Evolutionary conservation across 1,284 basidiomycete species (phyloP).

Genomic region (Neolentinus lepideus): DNA sequence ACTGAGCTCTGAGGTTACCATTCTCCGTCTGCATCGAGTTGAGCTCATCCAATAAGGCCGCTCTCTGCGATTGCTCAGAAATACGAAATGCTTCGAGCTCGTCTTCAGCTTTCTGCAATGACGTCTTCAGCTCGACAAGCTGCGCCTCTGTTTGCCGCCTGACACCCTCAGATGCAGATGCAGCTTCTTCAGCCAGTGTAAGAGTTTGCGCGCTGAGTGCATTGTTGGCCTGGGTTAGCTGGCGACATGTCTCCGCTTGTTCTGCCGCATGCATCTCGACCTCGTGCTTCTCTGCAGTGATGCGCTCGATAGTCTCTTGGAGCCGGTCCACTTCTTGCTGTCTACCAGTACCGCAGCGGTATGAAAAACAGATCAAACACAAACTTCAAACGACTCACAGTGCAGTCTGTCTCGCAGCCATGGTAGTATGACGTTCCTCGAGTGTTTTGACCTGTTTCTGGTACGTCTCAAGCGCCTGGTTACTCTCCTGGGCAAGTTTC

Average conservation of each 20-base stretch:
- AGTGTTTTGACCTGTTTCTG: constrained; percentile 78
- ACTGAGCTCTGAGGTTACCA: constrained; percentile 55
- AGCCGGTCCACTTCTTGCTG: constrained; percentile 64
- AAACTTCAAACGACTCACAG: constrained; percentile 37
- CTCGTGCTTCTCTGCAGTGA: constrained; percentile 55
- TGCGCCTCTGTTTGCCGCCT: constrained; percentile 51
- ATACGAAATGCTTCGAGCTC: constrained; percentile 43
- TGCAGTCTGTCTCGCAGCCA: constrained; percentile 42
- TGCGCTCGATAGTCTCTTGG: constrained; percentile 53
- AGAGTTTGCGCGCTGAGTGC: constrained; percentile 66
- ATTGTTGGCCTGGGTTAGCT: constrained; percentile 74
- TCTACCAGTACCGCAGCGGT: constrained; percentile 27
- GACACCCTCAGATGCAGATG: constrained; percentile 47
- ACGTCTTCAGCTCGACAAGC: constrained; percentile 37
- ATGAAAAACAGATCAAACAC: constrained; percentile 5
- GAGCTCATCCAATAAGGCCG: constrained; percentile 71
- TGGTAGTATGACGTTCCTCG: constrained; percentile 61
- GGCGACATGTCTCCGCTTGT: constrained; percentile 62
- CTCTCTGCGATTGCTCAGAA: constrained; percentile 63
- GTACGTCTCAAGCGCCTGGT: constrained; percentile 74
- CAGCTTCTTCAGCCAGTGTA: constrained; percentile 71
- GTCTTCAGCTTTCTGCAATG: constrained; percentile 28
- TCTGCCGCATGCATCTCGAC: constrained; percentile 65
- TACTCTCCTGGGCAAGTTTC: constrained; percentile 80
- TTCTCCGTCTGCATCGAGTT: constrained; percentile 77